A percentile compares a stretch with the other conserved stretches of the same genome.
Conservation (phyloP, 306 rosid species). For the Abrus precatorius region DNA sequence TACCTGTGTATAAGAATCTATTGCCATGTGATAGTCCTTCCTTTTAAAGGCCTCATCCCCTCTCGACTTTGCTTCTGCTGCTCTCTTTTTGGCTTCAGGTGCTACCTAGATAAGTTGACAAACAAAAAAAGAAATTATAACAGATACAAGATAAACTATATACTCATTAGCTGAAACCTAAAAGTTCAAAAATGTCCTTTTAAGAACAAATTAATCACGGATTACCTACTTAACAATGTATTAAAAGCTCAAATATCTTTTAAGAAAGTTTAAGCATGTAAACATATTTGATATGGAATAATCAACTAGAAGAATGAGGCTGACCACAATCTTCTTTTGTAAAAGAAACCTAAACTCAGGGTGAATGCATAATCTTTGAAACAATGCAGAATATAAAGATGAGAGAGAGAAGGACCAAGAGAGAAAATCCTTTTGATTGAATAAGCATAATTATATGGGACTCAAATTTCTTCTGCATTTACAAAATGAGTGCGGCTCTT, state of each 20-base stretch:
- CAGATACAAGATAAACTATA: constrained; percentile 14
- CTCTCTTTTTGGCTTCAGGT: constrained; percentile 84
- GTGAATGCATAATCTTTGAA: constrained; percentile 22
- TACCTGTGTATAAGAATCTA: constrained; percentile 95
- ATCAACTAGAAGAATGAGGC: constrained; percentile 18
- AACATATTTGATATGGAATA: constrained; percentile 29
- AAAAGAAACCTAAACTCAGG: constrained; percentile 22
- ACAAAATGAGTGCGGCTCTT: constrained; percentile 1
- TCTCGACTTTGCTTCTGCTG: constrained; percentile 92
- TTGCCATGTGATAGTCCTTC: constrained; percentile 68
- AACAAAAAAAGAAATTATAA: constrained; percentile 31
- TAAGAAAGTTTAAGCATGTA: constrained; percentile 4
- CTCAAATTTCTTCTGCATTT: constrained; percentile 29
- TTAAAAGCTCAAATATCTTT: constrained; percentile 16
- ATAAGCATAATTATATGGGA: constrained; percentile 1
- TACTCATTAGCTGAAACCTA: constrained; percentile 9
- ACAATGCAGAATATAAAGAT: constrained; percentile 33
- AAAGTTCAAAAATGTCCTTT: neutral
- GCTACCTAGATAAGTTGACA: constrained; percentile 65
- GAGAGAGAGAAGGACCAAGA: neutral
- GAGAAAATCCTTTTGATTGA: constrained; percentile 1
- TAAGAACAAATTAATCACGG: constrained; percentile 1
- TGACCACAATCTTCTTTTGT: neutral
- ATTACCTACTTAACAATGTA: neutral
- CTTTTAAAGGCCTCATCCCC: constrained; percentile 86